phyloP scores from a whole-genome alignment of 2,329 filamentous ascomycete species.

The Furcasterigmium furcatum region DNA sequence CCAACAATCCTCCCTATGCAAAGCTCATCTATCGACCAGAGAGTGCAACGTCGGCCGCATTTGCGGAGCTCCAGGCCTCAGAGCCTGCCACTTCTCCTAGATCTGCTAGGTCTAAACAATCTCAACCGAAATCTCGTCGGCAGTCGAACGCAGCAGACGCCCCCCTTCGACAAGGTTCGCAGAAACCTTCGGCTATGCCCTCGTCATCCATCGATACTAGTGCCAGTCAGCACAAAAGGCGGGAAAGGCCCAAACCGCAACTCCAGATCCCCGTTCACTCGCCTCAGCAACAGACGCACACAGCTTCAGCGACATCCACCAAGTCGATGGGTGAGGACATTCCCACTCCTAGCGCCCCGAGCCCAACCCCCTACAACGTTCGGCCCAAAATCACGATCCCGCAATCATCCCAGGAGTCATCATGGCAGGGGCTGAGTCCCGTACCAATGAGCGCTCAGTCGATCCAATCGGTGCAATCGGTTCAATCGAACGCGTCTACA shows the following conservation, averaged over 20 bases:
- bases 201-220: not conserved
- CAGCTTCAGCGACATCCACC: not conserved
- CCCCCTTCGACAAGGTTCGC: not conserved
- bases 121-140: not conserved
- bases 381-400: not conserved
- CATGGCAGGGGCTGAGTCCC: not conserved
- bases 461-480: not conserved
- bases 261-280: not conserved
- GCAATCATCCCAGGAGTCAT: not conserved
- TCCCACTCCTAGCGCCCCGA: not conserved
- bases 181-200: not conserved
- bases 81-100: not conserved
- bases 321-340: not conserved
- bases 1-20: too few relatives aligned
- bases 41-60: not conserved
- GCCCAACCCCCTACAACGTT: not conserved
- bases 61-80: not conserved
- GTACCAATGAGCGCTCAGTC: not conserved
- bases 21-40: too few relatives aligned
- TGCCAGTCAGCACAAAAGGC: not conserved
- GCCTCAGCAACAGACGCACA: not conserved
- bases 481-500: not conserved
- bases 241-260: not conserved
- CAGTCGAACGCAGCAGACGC: not conserved
- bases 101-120: not conserved